These are phyloP conservation scores for Persicaria tinctoria DNA, from an alignment of 148 eudicot species.

Conservation along the genomic window DNA sequence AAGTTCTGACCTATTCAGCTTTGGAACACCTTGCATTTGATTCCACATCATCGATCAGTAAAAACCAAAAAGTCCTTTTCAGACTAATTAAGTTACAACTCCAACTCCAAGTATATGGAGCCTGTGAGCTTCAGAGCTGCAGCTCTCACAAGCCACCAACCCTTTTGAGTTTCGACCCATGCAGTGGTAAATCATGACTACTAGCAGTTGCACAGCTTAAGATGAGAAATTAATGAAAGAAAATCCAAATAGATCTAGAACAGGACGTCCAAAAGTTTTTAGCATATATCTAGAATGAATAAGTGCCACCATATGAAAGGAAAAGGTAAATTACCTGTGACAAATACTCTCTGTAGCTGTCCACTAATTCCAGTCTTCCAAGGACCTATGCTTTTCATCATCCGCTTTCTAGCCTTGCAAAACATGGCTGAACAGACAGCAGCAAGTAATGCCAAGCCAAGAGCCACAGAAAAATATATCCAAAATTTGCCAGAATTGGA, in stretches of 20 bases:
- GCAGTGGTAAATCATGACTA: too few species aligned
- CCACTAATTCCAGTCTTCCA: constrained; percentile 95
- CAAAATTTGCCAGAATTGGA: constrained; percentile 30
- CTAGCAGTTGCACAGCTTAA: too few species aligned
- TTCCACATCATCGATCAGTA: not conserved
- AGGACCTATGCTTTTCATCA: constrained; percentile 61
- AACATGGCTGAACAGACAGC: constrained; percentile 25
- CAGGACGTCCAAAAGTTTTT: too few species aligned
- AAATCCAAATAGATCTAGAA: too few species aligned
- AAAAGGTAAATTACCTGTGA: constrained; percentile 47
- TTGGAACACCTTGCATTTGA: constrained; percentile 67
- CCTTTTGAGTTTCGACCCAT: too few species aligned
- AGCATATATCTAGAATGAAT: not conserved
- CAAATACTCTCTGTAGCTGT: constrained; percentile 91
- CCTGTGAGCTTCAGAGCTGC: too few species aligned
- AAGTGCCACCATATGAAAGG: not conserved
- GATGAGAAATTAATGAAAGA: too few species aligned
- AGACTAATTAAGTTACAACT: too few species aligned
- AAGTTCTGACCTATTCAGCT: constrained; percentile 72
- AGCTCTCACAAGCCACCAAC: too few species aligned
- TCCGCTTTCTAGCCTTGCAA: constrained; percentile 42
- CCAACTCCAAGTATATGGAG: too few species aligned
- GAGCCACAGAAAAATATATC: constrained; percentile 45
- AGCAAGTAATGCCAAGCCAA: constrained; percentile 33
- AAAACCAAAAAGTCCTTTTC: too few species aligned